Evolutionary conservation across 805 yeast genomes (phyloP), one percentile per base, ranked within the genome.

Genomic region (Candida hungchunana): DNA sequence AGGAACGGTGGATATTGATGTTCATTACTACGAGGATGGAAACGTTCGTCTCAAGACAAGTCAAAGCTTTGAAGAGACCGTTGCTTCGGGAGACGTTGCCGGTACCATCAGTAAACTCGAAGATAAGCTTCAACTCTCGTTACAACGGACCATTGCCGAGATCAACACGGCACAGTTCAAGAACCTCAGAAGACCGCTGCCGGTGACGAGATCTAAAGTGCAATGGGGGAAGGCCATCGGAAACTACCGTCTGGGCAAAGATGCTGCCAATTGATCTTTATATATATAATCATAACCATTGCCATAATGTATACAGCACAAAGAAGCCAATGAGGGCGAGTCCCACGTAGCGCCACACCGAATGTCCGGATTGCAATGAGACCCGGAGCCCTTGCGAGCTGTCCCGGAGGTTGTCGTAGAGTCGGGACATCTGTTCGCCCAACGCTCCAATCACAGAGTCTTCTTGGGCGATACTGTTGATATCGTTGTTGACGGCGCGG

Each of bases 171-270:
- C 70, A 35, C 74, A 78, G 44, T 90, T 93, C 66, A 93, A 90
- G 63, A 72, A 73, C 42, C 71, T 90, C 49, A 76, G 98, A 63
- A 80, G 98, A 60, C 86, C 86, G 58, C 68, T 90, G 44, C 98
- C 98, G 7, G 80, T 90, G 15, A 90, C 95, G 15, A 74, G 96
- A 56, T 75, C 95, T 13, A 88, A 83, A 58, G 82, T 90, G 52
- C 85, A 86, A 58, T 90, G 98, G 98, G 96, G 95, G 20, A 84
- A 77, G 54, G 86, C 96, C 9, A 85, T 87, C 49, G 95, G 94
- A 13, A 84, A 80, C 56, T 89, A 89, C 63, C 76, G 86, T 53
- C 66, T 90, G 29, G 97, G 97, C 13, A 79, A 78, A 46, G 89
- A 83, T 55, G 88, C 80, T 22, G 80, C 69, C 51, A 63, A 53